Base-by-base conservation (phyloP, 257 asterid species). In the Coffea canephora region DNA sequence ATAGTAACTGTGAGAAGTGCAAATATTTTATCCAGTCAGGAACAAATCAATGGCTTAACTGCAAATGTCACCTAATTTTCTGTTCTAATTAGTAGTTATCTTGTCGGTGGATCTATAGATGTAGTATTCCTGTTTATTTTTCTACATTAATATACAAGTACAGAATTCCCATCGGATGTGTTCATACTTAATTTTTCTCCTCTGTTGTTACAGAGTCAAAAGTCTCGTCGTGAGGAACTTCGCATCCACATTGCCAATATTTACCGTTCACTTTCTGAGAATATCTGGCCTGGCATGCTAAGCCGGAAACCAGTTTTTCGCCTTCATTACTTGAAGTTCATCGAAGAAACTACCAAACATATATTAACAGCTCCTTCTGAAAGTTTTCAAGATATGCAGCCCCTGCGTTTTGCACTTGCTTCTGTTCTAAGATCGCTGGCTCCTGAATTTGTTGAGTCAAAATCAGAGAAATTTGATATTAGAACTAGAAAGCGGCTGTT, bases 261-360 rank as follows among this genome's bases (percentile, higher is more conserved):
- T 79, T 94, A 96, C 82, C 97, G 97, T 75, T 87, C 94, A 69
- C 96, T 94, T 79, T 92, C 99, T 71, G 97, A 96, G 85, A 94
- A 90, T 79, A 86, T 96, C 85, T 96, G 99, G 99, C 99, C 99
- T 70, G 97, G 99, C 79, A 92, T 92, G 97, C 89, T 96, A 46
- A 89, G 91, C 83, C 91, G 97, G 78, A 96, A 96, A 80, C 97
- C 98, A 34, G 95, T 94, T 84, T 96, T 96, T 79, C 99, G 99
- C 82, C 95, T 96, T 80, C 99, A 96, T 86, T 96, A 89, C 85
- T 87, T 96, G 86, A 96, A 89, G 92, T 96, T 94, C 87, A 90
- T 96, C 66, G 99, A 96, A 82, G 99, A 96, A 85, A 89, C 98
- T 77, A 92, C 96, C 69, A 88, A 87, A 83, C 96, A 90, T 82